These are phyloP conservation scores for Henningerozyma blattae DNA, from an alignment of 805 yeast species.

Conservation along the genomic window DNA sequence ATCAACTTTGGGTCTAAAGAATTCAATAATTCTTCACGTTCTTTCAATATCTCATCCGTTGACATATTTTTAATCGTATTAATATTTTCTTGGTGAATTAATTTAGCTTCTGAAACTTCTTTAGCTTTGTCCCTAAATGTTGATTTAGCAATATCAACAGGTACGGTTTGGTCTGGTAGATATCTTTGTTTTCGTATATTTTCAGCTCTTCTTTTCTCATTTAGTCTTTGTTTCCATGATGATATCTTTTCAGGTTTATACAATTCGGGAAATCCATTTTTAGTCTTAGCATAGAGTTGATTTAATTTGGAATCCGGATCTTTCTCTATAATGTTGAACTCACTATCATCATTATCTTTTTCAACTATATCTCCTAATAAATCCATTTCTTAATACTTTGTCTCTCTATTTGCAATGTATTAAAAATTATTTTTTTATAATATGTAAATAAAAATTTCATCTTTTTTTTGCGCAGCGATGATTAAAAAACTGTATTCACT, in stretches of 20 bases:
- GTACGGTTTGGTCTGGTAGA: neutral
- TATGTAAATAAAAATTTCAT: too few species aligned
- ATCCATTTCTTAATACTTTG: too few species aligned
- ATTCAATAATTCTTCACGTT: constrained; percentile 54
- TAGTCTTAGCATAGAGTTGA: neutral
- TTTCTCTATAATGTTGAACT: neutral
- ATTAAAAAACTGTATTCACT: too few species aligned
- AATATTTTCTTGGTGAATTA: constrained; percentile 67
- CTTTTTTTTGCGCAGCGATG: too few species aligned
- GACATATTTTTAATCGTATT: constrained; percentile 50
- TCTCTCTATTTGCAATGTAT: too few species aligned
- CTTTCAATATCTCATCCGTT: constrained; percentile 48
- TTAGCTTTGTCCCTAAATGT: neutral
- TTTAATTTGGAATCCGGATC: constrained; percentile 1
- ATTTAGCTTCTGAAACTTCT: constrained; percentile 46
- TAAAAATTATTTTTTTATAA: too few species aligned
- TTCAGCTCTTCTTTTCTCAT: constrained; percentile 20
- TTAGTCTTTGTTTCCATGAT: constrained; percentile 37
- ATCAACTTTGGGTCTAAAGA: constrained; percentile 59
- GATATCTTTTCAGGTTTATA: constrained; percentile 31
- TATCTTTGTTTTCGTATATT: neutral
- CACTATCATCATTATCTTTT: constrained; percentile 27
- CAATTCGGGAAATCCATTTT: constrained; percentile 23
- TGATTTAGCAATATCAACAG: too few species aligned
- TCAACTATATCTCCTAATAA: constrained; percentile 65